Percentiles rank a stretch among this genome's conserved stretches.
Conservation (phyloP, 768 basidiomycete species). For the Chlorophyllum brunneum region DNA sequence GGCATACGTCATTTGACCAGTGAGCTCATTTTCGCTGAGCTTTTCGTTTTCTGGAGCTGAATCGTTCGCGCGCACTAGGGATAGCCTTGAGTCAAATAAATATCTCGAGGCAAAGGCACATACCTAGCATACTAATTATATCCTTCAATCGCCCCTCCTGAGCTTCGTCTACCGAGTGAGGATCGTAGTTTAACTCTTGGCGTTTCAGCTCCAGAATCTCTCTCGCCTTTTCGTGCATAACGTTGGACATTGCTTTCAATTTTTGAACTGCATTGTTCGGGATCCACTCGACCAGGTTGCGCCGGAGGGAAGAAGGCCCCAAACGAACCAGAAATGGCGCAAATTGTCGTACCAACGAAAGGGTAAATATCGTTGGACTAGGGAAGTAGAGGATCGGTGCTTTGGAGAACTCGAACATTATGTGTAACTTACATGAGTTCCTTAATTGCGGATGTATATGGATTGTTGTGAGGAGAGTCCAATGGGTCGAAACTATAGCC, state of each 20-base stretch:
- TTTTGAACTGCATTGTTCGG: slow-evolving; percentile 37
- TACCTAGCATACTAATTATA: slow-evolving; percentile 48
- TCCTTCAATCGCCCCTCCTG: slow-evolving; percentile 33
- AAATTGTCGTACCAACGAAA: slow-evolving; percentile 43
- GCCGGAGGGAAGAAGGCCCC: slow-evolving; percentile 37
- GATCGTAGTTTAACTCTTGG: slow-evolving; percentile 18
- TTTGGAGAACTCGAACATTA: neutral
- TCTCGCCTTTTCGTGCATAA: slow-evolving; percentile 39
- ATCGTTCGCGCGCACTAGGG: slow-evolving; percentile 35
- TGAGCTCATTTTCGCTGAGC: slow-evolving; percentile 39
- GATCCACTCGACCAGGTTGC: slow-evolving; percentile 37
- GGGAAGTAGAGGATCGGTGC: slow-evolving; percentile 3
- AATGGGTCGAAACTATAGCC: slow-evolving; percentile 46
- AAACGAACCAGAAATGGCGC: slow-evolving; percentile 40
- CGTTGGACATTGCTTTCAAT: slow-evolving; percentile 43
- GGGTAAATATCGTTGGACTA: slow-evolving; percentile 42
- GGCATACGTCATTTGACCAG: slow-evolving; percentile 47
- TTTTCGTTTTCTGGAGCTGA: slow-evolving; percentile 28
- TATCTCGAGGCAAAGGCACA: slow-evolving; percentile 15
- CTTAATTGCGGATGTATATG: slow-evolving; percentile 41
- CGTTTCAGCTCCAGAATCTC: slow-evolving; percentile 38
- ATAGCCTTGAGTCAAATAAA: slow-evolving; percentile 1
- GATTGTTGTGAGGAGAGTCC: slow-evolving; percentile 36
- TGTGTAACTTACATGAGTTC: slow-evolving; percentile 36
- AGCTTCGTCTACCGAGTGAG: slow-evolving; percentile 15